Base-by-base conservation (phyloP, 805 yeast species). In the Ogataea wickerhamii region DNA sequence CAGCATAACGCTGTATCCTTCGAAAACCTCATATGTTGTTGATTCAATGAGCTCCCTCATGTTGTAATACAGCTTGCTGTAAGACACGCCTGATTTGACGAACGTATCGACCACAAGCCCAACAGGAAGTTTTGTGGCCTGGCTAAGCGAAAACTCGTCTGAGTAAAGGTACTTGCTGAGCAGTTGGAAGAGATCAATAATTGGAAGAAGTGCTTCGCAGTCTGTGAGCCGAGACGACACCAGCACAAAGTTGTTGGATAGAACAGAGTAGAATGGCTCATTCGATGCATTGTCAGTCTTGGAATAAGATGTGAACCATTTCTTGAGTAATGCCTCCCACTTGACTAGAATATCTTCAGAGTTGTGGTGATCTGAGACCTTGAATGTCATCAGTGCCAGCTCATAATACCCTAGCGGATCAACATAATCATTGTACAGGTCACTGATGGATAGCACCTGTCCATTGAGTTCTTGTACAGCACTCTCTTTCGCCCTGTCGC, bases 381-480 rank as follows among this genome's bases (percentile, higher is more conserved):
- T 84, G 68, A 84, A 86, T 12, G 88, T 80, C 28, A 77, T 62
- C 42, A 89, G 68, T 44, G 95, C 83, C 35, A 91, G 69, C 49
- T 86, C 95, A 60, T 81, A 80, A 56, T 89, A 91, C 5, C 91
- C 91, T 44, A 89, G 66, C 18, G 95, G 95, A 51, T 84, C 89
- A 10, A 95, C 87, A 61, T 73, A 91, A 46, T 78, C 82, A 63
- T 93, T 91, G 68, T 80, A 91, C 37, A 93, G 66, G 41, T 84
- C 93, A 52, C 84, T 81, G 22, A 88, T 77, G 4, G 82, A 73
- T 51, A 82, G 65, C 23, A 93, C 76, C 54, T 74, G 73, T 27
- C 71, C 76, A 55, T 85, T 76, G 39, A 93, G 70, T 29, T 73
- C 69, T 11, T 63, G 65, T 4, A 71, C 56, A 8, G 85, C 74